Conservation (phyloP, 2,329 filamentous ascomycete species). For the Diaporthe sp. region DNA sequence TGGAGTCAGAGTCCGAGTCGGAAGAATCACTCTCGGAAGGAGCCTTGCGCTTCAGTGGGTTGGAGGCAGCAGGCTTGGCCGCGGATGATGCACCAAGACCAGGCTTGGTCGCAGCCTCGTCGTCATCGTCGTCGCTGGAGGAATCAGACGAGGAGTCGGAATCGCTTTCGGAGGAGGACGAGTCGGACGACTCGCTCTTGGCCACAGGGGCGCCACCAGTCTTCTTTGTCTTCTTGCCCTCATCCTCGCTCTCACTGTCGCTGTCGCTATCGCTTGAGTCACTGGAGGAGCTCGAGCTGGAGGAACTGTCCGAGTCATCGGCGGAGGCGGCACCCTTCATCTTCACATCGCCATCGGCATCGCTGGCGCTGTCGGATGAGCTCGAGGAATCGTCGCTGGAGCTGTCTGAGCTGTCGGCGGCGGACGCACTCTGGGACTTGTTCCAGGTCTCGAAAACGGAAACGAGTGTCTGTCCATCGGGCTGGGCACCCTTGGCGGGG, state of each 20-base stretch:
- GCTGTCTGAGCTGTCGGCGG: slow-evolving; percentile 46
- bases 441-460: slow-evolving; percentile 66
- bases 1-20: slow-evolving; percentile 51
- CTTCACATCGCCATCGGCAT: slow-evolving; percentile 56
- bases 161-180: slow-evolving; percentile 22
- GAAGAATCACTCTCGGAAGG: slow-evolving; percentile 53
- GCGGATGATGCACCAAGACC: slow-evolving; percentile 43
- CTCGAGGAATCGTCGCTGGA: slow-evolving; percentile 19
- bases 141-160: slow-evolving; percentile 28
- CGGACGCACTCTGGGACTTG: slow-evolving; percentile 47
- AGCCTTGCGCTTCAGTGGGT: slow-evolving; percentile 69
- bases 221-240: slow-evolving; percentile 49
- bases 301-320: slow-evolving; percentile 43
- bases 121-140: slow-evolving; percentile 39
- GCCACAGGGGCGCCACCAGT: slow-evolving; percentile 42
- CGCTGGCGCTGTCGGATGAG: slow-evolving; percentile 44
- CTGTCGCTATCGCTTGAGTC: slow-evolving; percentile 49
- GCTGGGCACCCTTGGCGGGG: slow-evolving; percentile 43
- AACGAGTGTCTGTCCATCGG: slow-evolving; percentile 54
- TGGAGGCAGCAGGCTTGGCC: slow-evolving; percentile 48
- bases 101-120: slow-evolving; percentile 44
- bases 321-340: slow-evolving; percentile 59
- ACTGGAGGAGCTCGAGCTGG: slow-evolving; percentile 45
- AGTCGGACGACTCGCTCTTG: slow-evolving; percentile 37
- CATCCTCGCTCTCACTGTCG: slow-evolving; percentile 49